Evolutionary conservation across 352 stramenopile species (phyloP).

Genomic region (Phytophthora melonis): DNA sequence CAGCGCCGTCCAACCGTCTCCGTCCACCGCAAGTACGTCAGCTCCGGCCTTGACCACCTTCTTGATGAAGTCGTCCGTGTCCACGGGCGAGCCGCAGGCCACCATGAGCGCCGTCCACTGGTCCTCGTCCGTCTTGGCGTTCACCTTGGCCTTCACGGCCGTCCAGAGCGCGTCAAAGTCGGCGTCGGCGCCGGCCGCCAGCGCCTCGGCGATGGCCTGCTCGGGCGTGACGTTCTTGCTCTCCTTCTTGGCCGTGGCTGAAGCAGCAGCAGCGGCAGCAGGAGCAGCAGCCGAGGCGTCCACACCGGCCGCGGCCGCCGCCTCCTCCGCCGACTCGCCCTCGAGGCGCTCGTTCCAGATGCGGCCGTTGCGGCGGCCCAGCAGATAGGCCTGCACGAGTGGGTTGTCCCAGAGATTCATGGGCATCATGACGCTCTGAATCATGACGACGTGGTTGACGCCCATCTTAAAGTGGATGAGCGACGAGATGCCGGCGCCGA

Average conservation of each 20-base stretch:
- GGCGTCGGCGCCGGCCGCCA: conserved; percentile 69
- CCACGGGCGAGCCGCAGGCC: conserved; percentile 78
- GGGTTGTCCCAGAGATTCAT: conserved; percentile 87
- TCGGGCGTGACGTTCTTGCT: conserved; percentile 52
- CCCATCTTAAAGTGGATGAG: conserved; percentile 89
- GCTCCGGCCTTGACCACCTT: conserved; percentile 67
- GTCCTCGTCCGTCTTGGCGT: conserved; percentile 76
- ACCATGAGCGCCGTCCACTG: conserved; percentile 89
- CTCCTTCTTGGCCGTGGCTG: conserved; percentile 33
- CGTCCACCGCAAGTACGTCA: conserved; percentile 71
- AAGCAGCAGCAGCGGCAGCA: conserved; percentile 3
- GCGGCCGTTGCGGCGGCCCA: conserved; percentile 66
- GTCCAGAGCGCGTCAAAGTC: conserved; percentile 80
- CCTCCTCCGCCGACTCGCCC: conserved; percentile 72
- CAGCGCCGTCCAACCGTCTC: conserved; percentile 84
- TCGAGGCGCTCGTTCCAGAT: conserved; percentile 87
- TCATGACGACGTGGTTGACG: conserved; percentile 90
- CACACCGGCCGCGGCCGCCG: conserved; percentile 35
- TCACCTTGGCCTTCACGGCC: conserved; percentile 65
- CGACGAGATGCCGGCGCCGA: conserved; percentile 77
- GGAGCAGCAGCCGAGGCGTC: conserved; percentile 8
- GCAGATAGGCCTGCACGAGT: conserved; percentile 79
- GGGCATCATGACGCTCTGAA: conserved; percentile 87
- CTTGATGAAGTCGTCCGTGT: conserved; percentile 85
- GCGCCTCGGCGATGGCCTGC: conserved; percentile 69